These are phyloP conservation scores for Apiospora arundinis DNA, from an alignment of 2,329 filamentous ascomycete genomes.

Conservation along the genomic window DNA sequence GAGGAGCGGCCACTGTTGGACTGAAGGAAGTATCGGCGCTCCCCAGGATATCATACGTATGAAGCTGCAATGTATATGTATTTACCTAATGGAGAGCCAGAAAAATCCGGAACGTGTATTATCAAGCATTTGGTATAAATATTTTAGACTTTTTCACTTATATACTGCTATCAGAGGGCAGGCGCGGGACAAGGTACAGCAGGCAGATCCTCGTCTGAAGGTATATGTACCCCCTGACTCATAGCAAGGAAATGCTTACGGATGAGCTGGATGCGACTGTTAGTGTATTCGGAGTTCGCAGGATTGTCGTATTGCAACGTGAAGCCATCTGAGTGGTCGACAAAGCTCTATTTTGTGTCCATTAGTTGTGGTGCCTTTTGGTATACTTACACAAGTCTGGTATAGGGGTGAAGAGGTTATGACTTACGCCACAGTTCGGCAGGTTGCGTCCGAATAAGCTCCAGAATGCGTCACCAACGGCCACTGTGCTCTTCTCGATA, in stretches of 20 bases:
- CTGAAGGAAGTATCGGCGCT: neutral
- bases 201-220: slow-evolving; percentile 43
- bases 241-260: slow-evolving; percentile 51
- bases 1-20: neutral
- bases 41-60: neutral
- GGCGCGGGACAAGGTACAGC: slow-evolving; percentile 46
- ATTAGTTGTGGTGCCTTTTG: neutral
- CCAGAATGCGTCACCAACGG: slow-evolving; percentile 52
- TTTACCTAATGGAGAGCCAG: neutral
- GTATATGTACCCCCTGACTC: slow-evolving; percentile 40
- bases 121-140: neutral
- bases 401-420: neutral
- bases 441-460: slow-evolving; percentile 53
- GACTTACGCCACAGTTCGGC: slow-evolving; percentile 49
- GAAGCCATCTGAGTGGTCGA: slow-evolving; percentile 52
- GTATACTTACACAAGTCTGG: neutral
- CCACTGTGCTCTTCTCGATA: slow-evolving; percentile 46
- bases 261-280: slow-evolving; percentile 48
- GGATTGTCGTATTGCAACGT: slow-evolving; percentile 53
- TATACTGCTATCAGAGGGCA: neutral
- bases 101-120: neutral
- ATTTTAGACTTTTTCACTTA: neutral
- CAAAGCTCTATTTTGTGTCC: slow-evolving; percentile 42
- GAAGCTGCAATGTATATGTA: neutral
- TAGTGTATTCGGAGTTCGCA: slow-evolving; percentile 44